Conservation (phyloP, 495 filamentous ascomycete species). For the Trichoderma gamsii region DNA sequence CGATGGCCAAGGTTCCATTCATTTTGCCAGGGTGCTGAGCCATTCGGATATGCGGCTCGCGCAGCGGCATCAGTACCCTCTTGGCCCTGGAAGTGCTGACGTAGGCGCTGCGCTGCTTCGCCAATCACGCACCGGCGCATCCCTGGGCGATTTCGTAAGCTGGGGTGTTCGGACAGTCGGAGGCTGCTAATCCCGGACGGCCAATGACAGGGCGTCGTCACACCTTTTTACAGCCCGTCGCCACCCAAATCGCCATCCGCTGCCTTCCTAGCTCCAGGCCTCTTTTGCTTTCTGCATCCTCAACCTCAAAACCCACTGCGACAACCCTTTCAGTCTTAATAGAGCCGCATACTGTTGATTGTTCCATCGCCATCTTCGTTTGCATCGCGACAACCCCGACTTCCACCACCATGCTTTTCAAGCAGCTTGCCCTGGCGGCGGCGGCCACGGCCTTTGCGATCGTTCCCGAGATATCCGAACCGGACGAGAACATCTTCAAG, state of each 20-base stretch:
- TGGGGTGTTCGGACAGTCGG: neutral
- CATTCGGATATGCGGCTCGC: neutral
- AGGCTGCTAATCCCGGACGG: too few species aligned
- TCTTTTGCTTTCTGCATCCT: too few species aligned
- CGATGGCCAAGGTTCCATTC: too few species aligned
- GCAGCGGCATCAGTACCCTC: neutral
- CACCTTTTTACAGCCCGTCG: too few species aligned
- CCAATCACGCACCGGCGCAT: neutral
- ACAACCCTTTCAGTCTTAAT: too few species aligned
- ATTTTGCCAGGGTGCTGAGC: too few species aligned
- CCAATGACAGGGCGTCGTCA: too few species aligned
- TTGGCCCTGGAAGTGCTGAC: neutral
- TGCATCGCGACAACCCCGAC: neutral
- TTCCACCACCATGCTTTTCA: neutral
- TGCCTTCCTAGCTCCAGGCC: too few species aligned
- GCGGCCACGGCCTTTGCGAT: slow-evolving; percentile 26
- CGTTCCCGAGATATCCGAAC: slow-evolving; percentile 19
- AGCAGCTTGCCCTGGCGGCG: slow-evolving; percentile 21
- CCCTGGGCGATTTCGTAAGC: neutral
- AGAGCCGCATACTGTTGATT: neutral
- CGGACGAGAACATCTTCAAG: slow-evolving; percentile 23
- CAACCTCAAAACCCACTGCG: too few species aligned
- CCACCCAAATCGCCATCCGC: too few species aligned
- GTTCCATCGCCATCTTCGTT: neutral
- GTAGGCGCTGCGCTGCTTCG: neutral